These are phyloP conservation scores for Omphalea diandra DNA, from an alignment of 441 rosid species.

Conservation along the genomic window DNA sequence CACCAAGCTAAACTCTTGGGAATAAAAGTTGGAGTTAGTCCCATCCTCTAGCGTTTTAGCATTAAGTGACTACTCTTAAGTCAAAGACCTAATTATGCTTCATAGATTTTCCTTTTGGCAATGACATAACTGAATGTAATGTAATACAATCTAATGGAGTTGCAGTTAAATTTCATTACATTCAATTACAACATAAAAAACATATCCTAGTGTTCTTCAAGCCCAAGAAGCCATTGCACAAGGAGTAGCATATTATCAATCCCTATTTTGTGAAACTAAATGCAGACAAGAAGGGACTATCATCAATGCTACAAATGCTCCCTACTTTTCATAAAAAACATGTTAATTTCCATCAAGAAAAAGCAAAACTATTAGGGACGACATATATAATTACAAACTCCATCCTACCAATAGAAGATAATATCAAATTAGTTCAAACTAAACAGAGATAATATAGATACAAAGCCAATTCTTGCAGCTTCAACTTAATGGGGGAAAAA, in stretches of 20 bases:
- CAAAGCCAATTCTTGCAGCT: neutral
- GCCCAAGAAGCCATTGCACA: constrained; percentile 3
- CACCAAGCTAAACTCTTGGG: neutral
- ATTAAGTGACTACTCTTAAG: neutral
- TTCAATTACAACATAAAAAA: too few relatives aligned
- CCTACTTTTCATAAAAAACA: too few relatives aligned
- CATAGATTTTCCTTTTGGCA: too few relatives aligned
- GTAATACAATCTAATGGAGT: too few relatives aligned
- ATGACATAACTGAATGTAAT: too few relatives aligned
- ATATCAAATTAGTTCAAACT: neutral
- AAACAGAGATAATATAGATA: neutral
- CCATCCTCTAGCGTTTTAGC: neutral
- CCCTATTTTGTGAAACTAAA: neutral
- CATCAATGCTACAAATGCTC: neutral
- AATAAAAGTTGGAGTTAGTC: neutral
- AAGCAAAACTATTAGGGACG: neutral
- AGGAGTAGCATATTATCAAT: neutral
- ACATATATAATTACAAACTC: neutral
- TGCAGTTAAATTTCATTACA: too few relatives aligned
- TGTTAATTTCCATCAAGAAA: neutral
- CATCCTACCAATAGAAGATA: neutral
- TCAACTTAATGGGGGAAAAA: neutral
- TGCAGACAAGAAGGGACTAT: neutral
- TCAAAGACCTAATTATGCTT: neutral
- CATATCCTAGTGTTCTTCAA: neutral